phyloP scores from a whole-genome alignment of 108 stramenopile species.

The Cyclotella choctawhatcheeana region DNA sequence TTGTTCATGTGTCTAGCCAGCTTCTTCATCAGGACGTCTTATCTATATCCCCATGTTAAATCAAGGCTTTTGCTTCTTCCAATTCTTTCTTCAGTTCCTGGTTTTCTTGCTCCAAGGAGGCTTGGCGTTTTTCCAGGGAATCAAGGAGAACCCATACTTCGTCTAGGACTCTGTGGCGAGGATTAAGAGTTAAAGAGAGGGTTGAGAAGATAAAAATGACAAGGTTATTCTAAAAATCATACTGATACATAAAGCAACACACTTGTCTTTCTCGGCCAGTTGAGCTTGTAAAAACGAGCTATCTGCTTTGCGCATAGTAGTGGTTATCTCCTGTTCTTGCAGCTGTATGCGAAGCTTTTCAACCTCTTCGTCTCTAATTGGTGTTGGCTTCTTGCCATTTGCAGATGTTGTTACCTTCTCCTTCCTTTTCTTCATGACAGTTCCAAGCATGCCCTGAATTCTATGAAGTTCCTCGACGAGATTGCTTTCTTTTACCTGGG shows the following conservation, averaged over 20 bases:
- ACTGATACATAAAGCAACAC: not conserved
- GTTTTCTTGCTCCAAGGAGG: slow-evolving; percentile 75
- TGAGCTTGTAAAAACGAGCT: slow-evolving; percentile 73
- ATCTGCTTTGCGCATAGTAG: slow-evolving; percentile 76
- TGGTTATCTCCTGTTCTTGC: slow-evolving; percentile 61
- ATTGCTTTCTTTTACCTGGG: slow-evolving; percentile 37
- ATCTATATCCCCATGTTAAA: slow-evolving; percentile 12
- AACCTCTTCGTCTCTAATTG: slow-evolving; percentile 61
- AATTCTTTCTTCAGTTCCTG: slow-evolving; percentile 31
- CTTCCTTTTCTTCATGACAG: slow-evolving; percentile 69
- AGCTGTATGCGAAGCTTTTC: slow-evolving; percentile 69
- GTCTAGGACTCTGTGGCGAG: too few relatives aligned
- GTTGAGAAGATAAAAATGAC: too few relatives aligned
- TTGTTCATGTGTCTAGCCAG: not conserved
- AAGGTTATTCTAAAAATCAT: too few relatives aligned
- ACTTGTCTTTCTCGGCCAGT: slow-evolving; percentile 71
- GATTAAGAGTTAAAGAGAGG: too few relatives aligned
- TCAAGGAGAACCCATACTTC: slow-evolving; percentile 80
- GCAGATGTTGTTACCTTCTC: slow-evolving; percentile 5
- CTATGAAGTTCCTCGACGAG: slow-evolving; percentile 65
- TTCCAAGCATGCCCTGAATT: slow-evolving; percentile 79
- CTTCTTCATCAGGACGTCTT: not conserved
- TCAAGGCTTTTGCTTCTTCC: slow-evolving; percentile 18
- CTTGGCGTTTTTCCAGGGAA: slow-evolving; percentile 72
- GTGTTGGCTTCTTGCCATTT: slow-evolving; percentile 10